phyloP scores from a whole-genome alignment of 139 green algal genomes.

The Volvox reticuliferus region DNA sequence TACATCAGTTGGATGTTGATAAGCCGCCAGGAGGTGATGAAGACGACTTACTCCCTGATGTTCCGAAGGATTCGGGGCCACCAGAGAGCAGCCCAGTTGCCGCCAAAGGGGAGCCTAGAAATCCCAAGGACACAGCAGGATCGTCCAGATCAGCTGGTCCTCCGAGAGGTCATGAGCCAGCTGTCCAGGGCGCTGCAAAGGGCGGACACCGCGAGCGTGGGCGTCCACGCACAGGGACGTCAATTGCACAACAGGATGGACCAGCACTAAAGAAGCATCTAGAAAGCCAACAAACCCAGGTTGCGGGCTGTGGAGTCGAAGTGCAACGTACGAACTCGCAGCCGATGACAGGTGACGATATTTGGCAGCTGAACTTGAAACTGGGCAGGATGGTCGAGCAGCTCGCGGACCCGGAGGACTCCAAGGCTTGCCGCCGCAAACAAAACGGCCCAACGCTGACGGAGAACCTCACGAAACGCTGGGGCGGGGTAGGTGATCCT shows the following conservation, averaged over 20 bases:
- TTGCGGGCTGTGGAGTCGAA: neutral
- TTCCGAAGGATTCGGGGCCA: neutral
- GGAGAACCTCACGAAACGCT: conserved; percentile 34
- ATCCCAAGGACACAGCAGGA: neutral
- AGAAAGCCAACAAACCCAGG: neutral
- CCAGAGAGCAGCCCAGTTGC: neutral
- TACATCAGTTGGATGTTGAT: neutral
- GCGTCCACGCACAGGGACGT: too few species aligned
- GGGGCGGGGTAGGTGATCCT: conserved; percentile 26
- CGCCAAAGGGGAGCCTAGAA: neutral
- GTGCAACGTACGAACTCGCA: neutral
- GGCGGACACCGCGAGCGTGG: neutral
- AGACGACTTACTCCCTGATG: neutral
- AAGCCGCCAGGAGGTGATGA: neutral
- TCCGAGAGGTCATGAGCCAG: neutral
- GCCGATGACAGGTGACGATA: conserved; percentile 8
- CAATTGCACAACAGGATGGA: neutral
- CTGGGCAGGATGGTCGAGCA: neutral
- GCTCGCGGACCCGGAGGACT: conserved; percentile 32
- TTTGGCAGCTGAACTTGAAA: conserved; percentile 16
- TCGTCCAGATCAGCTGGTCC: neutral
- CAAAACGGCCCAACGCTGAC: neutral
- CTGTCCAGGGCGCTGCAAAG: neutral
- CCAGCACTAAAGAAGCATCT: neutral
- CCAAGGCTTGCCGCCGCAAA: neutral